These are phyloP conservation scores for Huiozyma sinensis DNA, from an alignment of 805 yeast species.

Conservation along the genomic window DNA sequence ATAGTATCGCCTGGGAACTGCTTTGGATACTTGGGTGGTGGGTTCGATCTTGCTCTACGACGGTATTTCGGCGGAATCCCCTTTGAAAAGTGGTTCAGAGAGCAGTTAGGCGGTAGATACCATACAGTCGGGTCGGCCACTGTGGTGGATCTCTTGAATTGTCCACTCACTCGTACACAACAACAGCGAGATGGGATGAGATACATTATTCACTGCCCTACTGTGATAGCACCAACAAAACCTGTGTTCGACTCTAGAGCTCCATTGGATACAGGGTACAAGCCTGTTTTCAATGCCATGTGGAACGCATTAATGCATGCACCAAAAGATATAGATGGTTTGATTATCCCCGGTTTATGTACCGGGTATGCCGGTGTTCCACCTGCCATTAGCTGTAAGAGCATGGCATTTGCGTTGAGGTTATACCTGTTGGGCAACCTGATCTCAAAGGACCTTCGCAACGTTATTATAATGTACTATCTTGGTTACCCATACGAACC, in stretches of 20 bases:
- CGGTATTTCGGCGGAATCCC: conserved; percentile 17
- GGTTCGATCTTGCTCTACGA: conserved; percentile 33
- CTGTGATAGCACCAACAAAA: conserved; percentile 21
- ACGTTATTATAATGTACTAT: conserved; percentile 20
- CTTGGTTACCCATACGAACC: conserved; percentile 16
- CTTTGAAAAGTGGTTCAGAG: conserved; percentile 23
- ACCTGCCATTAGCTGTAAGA: conserved; percentile 15
- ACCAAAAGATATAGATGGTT: conserved; percentile 14
- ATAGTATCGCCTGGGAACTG: conserved; percentile 45
- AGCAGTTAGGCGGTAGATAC: conserved; percentile 14
- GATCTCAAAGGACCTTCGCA: conserved; percentile 15
- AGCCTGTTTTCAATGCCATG: conserved; percentile 22
- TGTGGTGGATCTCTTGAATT: conserved; percentile 12
- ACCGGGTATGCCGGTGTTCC: conserved; percentile 28
- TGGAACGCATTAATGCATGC: conserved; percentile 18
- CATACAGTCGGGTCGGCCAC: conserved; percentile 20
- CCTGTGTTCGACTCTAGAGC: conserved; percentile 9
- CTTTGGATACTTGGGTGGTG: conserved; percentile 41
- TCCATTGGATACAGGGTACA: conserved; percentile 16
- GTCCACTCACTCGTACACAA: conserved; percentile 1
- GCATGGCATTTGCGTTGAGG: conserved; percentile 23
- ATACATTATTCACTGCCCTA: conserved; percentile 25
- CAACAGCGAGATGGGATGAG: conserved; percentile 5
- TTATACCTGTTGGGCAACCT: conserved; percentile 10
- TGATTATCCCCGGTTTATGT: conserved; percentile 25